These are phyloP conservation scores for Thalassiosira ordinaria DNA, from an alignment of 352 stramenopile genomes.

Conservation along the genomic window DNA sequence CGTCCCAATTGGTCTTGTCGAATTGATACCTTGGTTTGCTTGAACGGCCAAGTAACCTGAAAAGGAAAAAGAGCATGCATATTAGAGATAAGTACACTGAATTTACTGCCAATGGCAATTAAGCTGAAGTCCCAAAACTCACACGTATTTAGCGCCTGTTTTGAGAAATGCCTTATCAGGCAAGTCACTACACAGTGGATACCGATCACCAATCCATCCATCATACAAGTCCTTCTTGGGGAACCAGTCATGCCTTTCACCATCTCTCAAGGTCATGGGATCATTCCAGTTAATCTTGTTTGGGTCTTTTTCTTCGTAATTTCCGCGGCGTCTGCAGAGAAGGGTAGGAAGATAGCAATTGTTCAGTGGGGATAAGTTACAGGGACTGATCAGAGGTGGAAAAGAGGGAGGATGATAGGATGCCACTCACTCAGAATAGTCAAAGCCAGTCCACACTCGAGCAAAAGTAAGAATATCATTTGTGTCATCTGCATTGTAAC, in stretches of 20 bases:
- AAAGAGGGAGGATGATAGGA: too few species aligned
- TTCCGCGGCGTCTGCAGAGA: slow-evolving; percentile 28
- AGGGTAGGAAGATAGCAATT: neutral
- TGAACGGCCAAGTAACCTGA: slow-evolving; percentile 39
- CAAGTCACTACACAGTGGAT: slow-evolving; percentile 64
- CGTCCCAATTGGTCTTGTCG: slow-evolving; percentile 25
- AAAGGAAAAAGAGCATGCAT: neutral
- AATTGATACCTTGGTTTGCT: slow-evolving; percentile 41
- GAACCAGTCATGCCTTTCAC: slow-evolving; percentile 60
- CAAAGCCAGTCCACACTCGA: slow-evolving; percentile 79
- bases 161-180: slow-evolving; percentile 48
- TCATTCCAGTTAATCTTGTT: slow-evolving; percentile 36
- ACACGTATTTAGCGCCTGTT: slow-evolving; percentile 60
- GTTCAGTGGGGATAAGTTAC: neutral
- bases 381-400: neutral
- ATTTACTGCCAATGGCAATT: too few species aligned
- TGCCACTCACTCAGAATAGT: too few species aligned
- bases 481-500: slow-evolving; percentile 69
- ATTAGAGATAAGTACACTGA: neutral
- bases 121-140: neutral
- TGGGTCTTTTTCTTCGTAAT: slow-evolving; percentile 40
- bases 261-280: slow-evolving; percentile 50
- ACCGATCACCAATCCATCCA: slow-evolving; percentile 66
- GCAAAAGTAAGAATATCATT: slow-evolving; percentile 72
- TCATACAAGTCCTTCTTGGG: slow-evolving; percentile 62